Conservation (phyloP, 306 rosid species). For the Sphenostylis stenocarpa region DNA sequence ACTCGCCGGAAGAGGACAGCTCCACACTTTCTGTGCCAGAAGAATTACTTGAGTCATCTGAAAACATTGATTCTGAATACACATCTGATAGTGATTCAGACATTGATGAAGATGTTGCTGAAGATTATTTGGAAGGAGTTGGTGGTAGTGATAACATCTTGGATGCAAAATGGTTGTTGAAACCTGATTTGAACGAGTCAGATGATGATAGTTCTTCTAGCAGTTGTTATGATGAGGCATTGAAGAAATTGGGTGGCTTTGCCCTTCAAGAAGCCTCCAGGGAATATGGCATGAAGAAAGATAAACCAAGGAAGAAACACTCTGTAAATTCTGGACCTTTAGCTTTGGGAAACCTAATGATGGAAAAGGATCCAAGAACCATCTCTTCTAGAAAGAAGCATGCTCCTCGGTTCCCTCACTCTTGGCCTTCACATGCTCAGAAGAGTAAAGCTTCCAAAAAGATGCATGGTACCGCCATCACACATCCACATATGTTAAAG, state of each 20-base stretch:
- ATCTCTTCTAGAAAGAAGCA: slow-evolving; percentile 61
- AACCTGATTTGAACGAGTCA: slow-evolving; percentile 52
- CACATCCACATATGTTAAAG: slow-evolving; percentile 4
- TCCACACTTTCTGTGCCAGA: slow-evolving; percentile 43
- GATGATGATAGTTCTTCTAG: slow-evolving; percentile 63
- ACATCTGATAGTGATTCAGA: slow-evolving; percentile 73
- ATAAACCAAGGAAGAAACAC: slow-evolving; percentile 49
- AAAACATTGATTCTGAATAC: slow-evolving; percentile 61
- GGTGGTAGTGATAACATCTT: slow-evolving; percentile 76
- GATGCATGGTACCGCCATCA: slow-evolving; percentile 59
- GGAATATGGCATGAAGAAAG: slow-evolving; percentile 65
- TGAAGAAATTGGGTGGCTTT: slow-evolving; percentile 73
- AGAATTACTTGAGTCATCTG: slow-evolving; percentile 53
- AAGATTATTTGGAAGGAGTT: slow-evolving; percentile 87
- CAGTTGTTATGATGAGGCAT: slow-evolving; percentile 54
- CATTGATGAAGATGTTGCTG: slow-evolving; percentile 79
- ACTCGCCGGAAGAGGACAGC: slow-evolving; percentile 48
- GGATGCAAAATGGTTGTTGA: slow-evolving; percentile 74
- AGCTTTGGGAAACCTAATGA: slow-evolving; percentile 55
- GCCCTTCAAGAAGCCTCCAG: slow-evolving; percentile 80
- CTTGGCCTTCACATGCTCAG: slow-evolving; percentile 78
- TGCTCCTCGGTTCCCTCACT: slow-evolving; percentile 52
- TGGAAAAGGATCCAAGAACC: slow-evolving; percentile 62
- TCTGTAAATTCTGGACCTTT: slow-evolving; percentile 40
- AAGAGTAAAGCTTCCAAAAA: slow-evolving; percentile 63